A percentile compares a stretch with the other conserved stretches of the same genome.
These are phyloP conservation scores for Aspergillus wentii DNA, from an alignment of 495 filamentous ascomycete species.

Conservation along the genomic window DNA sequence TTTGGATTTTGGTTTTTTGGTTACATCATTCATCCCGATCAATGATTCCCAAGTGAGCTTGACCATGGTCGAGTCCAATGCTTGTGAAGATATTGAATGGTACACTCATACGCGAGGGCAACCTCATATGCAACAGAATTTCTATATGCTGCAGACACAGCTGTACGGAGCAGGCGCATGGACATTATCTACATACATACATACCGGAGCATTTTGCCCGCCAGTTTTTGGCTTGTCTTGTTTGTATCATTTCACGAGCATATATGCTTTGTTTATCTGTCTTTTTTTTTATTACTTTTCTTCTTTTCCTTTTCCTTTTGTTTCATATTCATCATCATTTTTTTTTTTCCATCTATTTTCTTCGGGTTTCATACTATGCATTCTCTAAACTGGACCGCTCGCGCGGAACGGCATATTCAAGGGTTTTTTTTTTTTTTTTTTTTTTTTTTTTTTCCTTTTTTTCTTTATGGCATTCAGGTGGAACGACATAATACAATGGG, in stretches of 20 bases:
- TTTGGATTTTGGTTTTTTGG: too few species aligned
- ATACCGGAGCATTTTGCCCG: too few species aligned
- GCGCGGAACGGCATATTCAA: slow-evolving; percentile 24
- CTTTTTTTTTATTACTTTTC: slow-evolving; percentile 9
- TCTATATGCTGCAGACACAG: too few species aligned
- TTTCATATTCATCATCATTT: slow-evolving; percentile 6
- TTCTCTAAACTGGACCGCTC: slow-evolving; percentile 24
- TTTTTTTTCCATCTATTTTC: slow-evolving; percentile 3
- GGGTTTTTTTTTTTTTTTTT: slow-evolving; percentile 15
- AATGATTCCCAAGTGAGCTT: too few species aligned
- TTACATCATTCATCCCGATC: too few species aligned
- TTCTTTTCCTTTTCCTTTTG: slow-evolving; percentile 14
- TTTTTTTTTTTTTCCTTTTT: slow-evolving; percentile 5
- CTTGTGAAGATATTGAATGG: slow-evolving; percentile 6
- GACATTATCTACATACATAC: too few species aligned
- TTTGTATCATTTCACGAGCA: too few species aligned
- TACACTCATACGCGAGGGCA: slow-evolving; percentile 19
- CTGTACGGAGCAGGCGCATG: too few species aligned
- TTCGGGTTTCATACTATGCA: background rate
- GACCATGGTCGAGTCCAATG: background rate
- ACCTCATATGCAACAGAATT: too few species aligned
- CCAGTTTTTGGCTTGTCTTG: too few species aligned
- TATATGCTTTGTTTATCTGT: slow-evolving; percentile 3
- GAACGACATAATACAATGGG: too few species aligned
- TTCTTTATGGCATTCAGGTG: too few species aligned